Percentiles rank a stretch among this genome's conserved stretches.
Conservation (phyloP, 495 filamentous ascomycete genomes). For the Stereocaulon alpinum region DNA sequence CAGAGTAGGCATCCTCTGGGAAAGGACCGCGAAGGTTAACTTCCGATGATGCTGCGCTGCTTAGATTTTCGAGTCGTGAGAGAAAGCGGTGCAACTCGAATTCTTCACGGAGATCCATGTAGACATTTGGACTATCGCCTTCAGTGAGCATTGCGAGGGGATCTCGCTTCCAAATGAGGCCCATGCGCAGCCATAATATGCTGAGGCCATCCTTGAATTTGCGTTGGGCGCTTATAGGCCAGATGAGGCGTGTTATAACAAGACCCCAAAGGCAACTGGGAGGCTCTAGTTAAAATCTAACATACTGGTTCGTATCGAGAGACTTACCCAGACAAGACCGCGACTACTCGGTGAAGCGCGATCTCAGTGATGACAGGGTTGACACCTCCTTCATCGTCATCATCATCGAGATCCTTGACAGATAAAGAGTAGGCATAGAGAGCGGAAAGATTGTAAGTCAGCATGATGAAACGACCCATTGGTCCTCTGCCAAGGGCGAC, state of each 20-base stretch:
- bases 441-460: constrained; percentile 95
- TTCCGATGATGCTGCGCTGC: constrained; percentile 64
- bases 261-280: constrained; percentile 72
- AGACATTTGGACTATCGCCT: constrained; percentile 43
- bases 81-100: constrained; percentile 53
- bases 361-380: constrained; percentile 80
- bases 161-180: constrained; percentile 95
- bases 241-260: constrained; percentile 78
- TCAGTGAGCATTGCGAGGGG: constrained; percentile 65
- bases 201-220: constrained; percentile 82
- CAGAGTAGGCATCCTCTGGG: constrained; percentile 53
- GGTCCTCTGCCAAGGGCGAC: constrained; percentile 74
- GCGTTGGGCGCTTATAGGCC: constrained; percentile 79
- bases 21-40: constrained; percentile 81
- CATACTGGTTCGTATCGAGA: not conserved
- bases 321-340: constrained; percentile 60
- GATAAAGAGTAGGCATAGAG: constrained; percentile 89
- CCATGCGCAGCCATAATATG: constrained; percentile 84
- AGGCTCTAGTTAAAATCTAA: not conserved
- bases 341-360: constrained; percentile 77
- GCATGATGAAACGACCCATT: constrained; percentile 81
- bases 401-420: constrained; percentile 57
- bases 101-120: constrained; percentile 77
- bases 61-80: constrained; percentile 58
- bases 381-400: constrained; percentile 73